These are phyloP conservation scores for Paraconiothyrium sp. DNA, from an alignment of 2,329 filamentous ascomycete species.

Conservation along the genomic window DNA sequence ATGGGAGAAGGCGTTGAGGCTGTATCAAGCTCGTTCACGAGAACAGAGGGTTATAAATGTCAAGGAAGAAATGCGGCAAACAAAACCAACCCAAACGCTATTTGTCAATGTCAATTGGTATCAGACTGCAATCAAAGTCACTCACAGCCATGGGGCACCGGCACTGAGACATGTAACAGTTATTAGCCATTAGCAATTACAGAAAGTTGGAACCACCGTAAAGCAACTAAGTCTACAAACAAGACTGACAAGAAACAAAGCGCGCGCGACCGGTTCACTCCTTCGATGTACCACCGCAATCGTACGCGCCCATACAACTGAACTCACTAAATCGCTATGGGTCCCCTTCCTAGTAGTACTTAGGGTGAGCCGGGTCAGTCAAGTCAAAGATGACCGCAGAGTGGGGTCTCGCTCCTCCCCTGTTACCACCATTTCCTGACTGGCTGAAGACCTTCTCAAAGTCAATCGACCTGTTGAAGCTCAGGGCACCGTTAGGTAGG, in stretches of 20 bases:
- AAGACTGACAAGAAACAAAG: neutral
- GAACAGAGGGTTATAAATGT: neutral
- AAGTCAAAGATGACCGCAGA: conserved; percentile 65
- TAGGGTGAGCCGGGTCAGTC: neutral
- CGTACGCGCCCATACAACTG: neutral
- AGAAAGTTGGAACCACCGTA: neutral
- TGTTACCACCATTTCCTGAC: conserved; percentile 45
- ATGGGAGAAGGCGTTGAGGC: neutral
- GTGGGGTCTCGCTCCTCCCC: conserved; percentile 67
- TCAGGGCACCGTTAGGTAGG: conserved; percentile 62
- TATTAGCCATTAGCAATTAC: neutral
- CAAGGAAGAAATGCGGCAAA: neutral
- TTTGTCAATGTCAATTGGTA: too few species aligned
- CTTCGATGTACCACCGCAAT: neutral
- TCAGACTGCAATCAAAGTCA: neutral
- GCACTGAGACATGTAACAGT: neutral
- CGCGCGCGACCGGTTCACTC: neutral
- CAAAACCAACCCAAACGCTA: too few species aligned
- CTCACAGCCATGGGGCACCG: neutral
- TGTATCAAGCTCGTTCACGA: neutral
- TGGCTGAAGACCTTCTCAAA: conserved; percentile 60
- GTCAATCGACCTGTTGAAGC: conserved; percentile 69
- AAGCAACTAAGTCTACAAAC: neutral
- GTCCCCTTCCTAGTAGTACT: conserved; percentile 1
- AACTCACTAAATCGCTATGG: neutral